Base-by-base conservation (phyloP, 2,329 filamentous ascomycete species). In the Fusarium sp. region DNA sequence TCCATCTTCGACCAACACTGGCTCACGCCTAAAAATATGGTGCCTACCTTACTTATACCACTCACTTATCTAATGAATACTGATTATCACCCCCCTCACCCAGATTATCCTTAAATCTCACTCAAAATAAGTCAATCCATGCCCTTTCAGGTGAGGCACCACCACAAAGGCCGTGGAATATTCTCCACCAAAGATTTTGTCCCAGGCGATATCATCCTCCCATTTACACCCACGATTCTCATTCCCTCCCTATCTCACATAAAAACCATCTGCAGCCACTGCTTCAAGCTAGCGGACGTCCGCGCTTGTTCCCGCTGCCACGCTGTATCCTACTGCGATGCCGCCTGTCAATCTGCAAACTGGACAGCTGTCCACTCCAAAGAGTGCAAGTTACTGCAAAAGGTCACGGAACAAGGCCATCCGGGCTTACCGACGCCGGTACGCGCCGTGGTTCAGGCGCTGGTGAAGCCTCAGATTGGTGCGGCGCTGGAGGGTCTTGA, bases 271-370 rank as follows among this genome's bases (percentile, higher is more conserved):
- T 89, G 87, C 80, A 82, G 82, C 65, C 77, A 83, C 78, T 89
- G 86, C 76, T 80, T 88, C 28, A 70, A 67, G 37, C 54, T 69
- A 28, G 70, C 72, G 43, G 57, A 57, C 31, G 72, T 74, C 24
- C 74, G 73, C 41, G 80, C 82, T 23, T 91, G 88, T 77, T 83
- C 84, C 0, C 84, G 80, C 48, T 91, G 88, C 78, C 82, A 80
- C 28, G 80, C 83, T 3, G 82, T 83, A 6, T 81, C 79, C 26
- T 91, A 91, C 80, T 91, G 88, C 78, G 80, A 80, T 50, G 57
- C 78, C 10, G 68, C 74, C 8, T 91, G 88, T 77, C 88, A 91
- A 77, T 78, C 79, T 24, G 78, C 81, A 4, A 83, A 86, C 73
- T 90, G 88, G 88, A 76, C 76, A 10, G 74, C 76, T 3, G 79